These are phyloP conservation scores for Cryomyces minteri DNA, from an alignment of 495 filamentous ascomycete genomes.

Conservation along the genomic window DNA sequence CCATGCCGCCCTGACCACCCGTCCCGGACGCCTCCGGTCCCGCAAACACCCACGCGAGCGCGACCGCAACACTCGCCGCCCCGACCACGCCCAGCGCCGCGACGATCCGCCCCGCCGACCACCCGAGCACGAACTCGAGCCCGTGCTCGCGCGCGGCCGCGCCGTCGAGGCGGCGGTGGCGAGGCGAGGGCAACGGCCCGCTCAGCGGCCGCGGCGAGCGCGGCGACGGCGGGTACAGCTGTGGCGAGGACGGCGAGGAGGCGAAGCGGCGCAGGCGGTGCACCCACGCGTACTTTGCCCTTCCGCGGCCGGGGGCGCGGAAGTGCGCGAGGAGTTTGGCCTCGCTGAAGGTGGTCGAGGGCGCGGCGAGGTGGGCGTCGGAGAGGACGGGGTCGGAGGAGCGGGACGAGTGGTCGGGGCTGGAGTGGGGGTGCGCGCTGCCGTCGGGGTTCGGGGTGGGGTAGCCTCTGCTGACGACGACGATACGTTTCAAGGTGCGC, in stretches of 20 bases:
- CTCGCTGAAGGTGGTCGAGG: constrained; percentile 11
- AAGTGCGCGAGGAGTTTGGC: constrained; percentile 8
- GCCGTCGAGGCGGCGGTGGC: neutral
- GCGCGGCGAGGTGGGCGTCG: constrained; percentile 7
- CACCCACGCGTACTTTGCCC: constrained; percentile 10
- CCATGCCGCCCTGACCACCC: neutral
- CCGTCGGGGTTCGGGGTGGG: neutral
- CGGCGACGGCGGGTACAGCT: neutral
- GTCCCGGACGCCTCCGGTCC: neutral
- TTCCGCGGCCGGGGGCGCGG: constrained; percentile 4
- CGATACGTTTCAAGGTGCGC: constrained; percentile 5
- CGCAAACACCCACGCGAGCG: constrained; percentile 12
- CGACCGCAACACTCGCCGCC: constrained; percentile 3
- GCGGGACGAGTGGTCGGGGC: neutral
- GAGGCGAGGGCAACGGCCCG: neutral
- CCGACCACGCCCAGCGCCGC: constrained; percentile 3
- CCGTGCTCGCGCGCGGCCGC: constrained; percentile 1
- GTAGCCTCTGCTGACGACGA: neutral
- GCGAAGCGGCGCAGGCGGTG: constrained; percentile 13
- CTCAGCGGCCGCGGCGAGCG: neutral
- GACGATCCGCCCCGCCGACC: constrained; percentile 7
- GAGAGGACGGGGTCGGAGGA: constrained; percentile 8
- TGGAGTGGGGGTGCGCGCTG: neutral
- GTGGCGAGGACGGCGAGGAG: neutral
- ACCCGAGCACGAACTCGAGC: constrained; percentile 12